Base-by-base conservation (phyloP, 2,329 filamentous ascomycete genomes). In the Fusarium camptoceras region DNA sequence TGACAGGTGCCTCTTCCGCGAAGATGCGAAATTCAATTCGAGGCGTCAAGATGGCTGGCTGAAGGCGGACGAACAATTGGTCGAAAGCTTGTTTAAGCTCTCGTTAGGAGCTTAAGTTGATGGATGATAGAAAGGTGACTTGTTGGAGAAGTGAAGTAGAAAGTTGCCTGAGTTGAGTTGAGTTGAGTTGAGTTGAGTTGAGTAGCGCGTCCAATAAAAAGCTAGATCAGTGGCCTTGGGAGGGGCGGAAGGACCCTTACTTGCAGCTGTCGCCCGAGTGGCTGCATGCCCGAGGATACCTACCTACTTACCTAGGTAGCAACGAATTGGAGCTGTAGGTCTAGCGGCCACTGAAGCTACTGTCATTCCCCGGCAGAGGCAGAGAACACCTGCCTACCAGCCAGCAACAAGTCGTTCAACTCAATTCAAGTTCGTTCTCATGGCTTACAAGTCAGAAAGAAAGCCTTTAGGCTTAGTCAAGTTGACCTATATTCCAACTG, bases 71-170 rank as follows among this genome's bases (percentile, higher is more conserved):
- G 31, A 11, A 12, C 22, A 34, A 22, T 24, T 49, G 42, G 48
- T 44, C 31, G 37, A 70, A 70, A 70, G 57, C 34, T 55, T 66
- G 49, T 50, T 22, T n/a, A 54, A 55, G 55, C 41, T 54, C 46
- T 51, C 27, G 42, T n/a, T 50, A 54, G 43, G 55, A 43, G 48
- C 25, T 51, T 39, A 39, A 42, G 55, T 44, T 46, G 42, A 42
- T 48, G 22, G 31, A 42, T 48, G 22, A 27, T 30, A 42, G 48
- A 28, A 12, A 9, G 37, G 25, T 20, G n/a, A 12, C 14, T 50
- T 20, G 15, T 42, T 47, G 12, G 28, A 27, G 16, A 20, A 47
- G 34, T 27, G 39, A 42, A 28, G 39, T 64, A 50, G 39, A 22
- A 22, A 61, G 22, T 20, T n/a, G n/a, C n/a, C n/a, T 28, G 30